Conservation (phyloP, 371 early-diverging fungal genomes). For the Massospora cicadina region DNA sequence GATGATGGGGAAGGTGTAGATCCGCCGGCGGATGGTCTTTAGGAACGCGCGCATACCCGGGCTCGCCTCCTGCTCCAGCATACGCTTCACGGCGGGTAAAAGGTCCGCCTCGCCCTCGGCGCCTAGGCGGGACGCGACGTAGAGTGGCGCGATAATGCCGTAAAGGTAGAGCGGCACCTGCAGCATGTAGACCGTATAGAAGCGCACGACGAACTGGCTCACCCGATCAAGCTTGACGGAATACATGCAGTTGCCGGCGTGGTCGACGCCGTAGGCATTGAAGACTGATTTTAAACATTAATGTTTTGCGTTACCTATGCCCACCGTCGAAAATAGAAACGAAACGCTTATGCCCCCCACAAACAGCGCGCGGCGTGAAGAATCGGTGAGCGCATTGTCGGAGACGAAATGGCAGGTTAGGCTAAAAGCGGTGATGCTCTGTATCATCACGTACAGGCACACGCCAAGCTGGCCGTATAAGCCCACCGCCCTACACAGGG, state of each 20-base stretch:
- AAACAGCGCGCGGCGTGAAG: neutral
- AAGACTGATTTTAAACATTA: neutral
- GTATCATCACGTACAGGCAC: neutral
- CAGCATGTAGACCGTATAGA: neutral
- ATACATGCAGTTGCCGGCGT: neutral
- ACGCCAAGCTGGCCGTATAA: neutral
- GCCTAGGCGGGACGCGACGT: neutral
- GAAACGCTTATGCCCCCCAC: neutral
- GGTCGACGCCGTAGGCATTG: neutral
- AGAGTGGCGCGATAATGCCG: neutral
- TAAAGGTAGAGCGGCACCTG: neutral
- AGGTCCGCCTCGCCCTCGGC: neutral
- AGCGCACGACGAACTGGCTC: neutral
- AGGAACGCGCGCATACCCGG: neutral
- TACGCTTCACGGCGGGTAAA: neutral
- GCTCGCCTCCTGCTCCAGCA: neutral
- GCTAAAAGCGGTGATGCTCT: neutral
- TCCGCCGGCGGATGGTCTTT: neutral
- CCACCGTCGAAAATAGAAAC: neutral
- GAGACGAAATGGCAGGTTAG: neutral
- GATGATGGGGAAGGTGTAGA: neutral
- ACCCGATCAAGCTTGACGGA: neutral
- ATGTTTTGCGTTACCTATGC: neutral
- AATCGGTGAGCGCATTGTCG: neutral
- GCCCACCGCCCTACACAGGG: neutral